Conservation (phyloP, 2,329 filamentous ascomycete genomes). For the Thermochaetoides dissita region DNA sequence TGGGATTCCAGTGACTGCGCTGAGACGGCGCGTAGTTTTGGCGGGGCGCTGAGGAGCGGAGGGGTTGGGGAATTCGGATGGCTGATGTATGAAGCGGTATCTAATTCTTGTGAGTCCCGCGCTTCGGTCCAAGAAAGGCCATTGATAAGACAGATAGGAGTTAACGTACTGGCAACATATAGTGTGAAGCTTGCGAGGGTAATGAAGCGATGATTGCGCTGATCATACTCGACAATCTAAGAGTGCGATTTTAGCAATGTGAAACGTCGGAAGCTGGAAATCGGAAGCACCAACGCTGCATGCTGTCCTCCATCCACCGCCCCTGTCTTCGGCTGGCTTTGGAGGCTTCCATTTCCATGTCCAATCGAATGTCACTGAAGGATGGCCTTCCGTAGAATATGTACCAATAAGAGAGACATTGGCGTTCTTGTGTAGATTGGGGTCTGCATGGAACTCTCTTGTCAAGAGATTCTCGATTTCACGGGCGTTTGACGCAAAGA, state of each 20-base stretch:
- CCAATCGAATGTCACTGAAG: constrained; percentile 84
- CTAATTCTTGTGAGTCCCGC: constrained; percentile 19
- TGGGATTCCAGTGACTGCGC: constrained; percentile 75
- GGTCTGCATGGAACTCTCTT: constrained; percentile 89
- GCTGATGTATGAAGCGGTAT: constrained; percentile 30
- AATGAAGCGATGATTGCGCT: constrained; percentile 74
- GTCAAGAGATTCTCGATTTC: constrained; percentile 92
- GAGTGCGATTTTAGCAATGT: constrained; percentile 16
- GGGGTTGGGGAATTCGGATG: constrained; percentile 56
- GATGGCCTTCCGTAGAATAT: constrained; percentile 67
- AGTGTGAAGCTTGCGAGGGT: constrained; percentile 88
- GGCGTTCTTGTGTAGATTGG: constrained; percentile 91
- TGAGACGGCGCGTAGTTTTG: constrained; percentile 71
- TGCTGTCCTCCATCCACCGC: constrained; percentile 86
- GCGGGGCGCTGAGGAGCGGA: constrained; percentile 56
- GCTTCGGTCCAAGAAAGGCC: too few relatives aligned
- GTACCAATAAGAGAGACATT: constrained; percentile 95
- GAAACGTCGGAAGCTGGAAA: too few relatives aligned
- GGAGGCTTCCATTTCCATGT: constrained; percentile 95
- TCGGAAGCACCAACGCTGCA: constrained; percentile 56
- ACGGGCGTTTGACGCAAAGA: constrained; percentile 70
- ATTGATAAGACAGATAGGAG: too few relatives aligned
- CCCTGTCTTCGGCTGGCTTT: constrained; percentile 63
- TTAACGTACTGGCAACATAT: constrained; percentile 66
- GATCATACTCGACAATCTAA: constrained; percentile 95